Evolutionary conservation across 2,329 filamentous ascomycete species (phyloP), one percentile per base, ranked within the genome.

Genomic region (Colletotrichum cordylinicola): DNA sequence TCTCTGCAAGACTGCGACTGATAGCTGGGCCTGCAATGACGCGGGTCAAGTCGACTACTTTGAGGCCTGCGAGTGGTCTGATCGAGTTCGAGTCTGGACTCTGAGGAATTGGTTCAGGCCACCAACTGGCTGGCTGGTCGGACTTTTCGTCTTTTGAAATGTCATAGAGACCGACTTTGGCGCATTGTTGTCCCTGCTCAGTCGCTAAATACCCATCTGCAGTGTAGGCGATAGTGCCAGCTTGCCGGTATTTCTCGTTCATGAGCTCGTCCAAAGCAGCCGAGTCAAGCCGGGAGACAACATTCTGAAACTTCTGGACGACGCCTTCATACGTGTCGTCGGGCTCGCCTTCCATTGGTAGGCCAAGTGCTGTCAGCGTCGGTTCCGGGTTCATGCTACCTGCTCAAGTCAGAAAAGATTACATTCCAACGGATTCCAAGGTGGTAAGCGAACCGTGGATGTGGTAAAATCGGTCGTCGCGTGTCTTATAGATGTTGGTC

Each of bases 11-110:
- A 1, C 81, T 81, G 6, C 85, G 81, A 2, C 83, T 82, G 18
- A 89, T 83, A 6, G 85, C 80, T 2, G 88, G 88, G 0, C 84
- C 88, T 8, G 88, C 88, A 74, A 90, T 89, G 29, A 89, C 82
- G 6, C 88, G 82, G 12, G 85, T 85, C 8, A 89, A 78, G 72
- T 90, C 88, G 3, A 90, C 80, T 1, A 90, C 83, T 61, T 87
- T 88, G 35, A 90, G 80, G 1, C 88, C 88, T 2, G 85, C 86
- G 0, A 89, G 84, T 1, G 87, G 88, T n/a, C 86, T 79, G 37
- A 80, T 78, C 0, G 83, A 68, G 5, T 82, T 83, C 1, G 85
- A 82, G 2, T 79, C 78, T 1, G 72, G 48, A 21, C 70, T 33
- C 1, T 15, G 31, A 24, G 60, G 13, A 56, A 56, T 3, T 15